These are phyloP conservation scores for Capronia americana DNA, from an alignment of 2,329 filamentous ascomycete genomes.

Conservation along the genomic window DNA sequence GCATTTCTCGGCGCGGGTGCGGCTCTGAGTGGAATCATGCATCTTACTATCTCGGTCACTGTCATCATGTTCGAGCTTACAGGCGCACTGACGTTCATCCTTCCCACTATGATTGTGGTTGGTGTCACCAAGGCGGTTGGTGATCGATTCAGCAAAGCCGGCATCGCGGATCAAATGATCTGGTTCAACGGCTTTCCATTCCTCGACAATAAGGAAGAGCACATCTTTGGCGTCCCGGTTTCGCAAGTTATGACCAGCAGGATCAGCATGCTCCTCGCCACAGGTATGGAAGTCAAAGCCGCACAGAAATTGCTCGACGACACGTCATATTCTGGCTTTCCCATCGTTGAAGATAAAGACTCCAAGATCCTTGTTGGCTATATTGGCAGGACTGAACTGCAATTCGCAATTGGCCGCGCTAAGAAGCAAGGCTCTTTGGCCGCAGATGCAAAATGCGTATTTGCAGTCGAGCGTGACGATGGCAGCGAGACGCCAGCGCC, in stretches of 20 bases:
- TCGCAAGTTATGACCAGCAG: constrained; percentile 87
- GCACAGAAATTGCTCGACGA: constrained; percentile 77
- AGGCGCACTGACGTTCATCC: constrained; percentile 93
- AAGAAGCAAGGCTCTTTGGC: constrained; percentile 72
- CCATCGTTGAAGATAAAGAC: constrained; percentile 77
- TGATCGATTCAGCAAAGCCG: constrained; percentile 90
- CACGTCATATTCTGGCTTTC: constrained; percentile 89
- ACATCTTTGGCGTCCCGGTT: constrained; percentile 93
- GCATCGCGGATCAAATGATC: constrained; percentile 97
- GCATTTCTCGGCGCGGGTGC: constrained; percentile 93
- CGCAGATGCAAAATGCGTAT: constrained; percentile 74
- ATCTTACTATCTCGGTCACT: constrained; percentile 93
- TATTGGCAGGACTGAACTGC: constrained; percentile 88
- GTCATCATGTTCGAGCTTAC: constrained; percentile 99
- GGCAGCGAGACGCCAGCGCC: constrained; percentile 36
- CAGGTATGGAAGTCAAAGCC: constrained; percentile 75
- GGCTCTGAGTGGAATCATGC: constrained; percentile 95
- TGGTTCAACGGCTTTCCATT: constrained; percentile 98
- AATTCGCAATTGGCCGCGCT: constrained; percentile 84
- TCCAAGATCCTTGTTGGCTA: constrained; percentile 83
- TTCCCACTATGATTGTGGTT: constrained; percentile 98
- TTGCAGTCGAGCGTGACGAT: constrained; percentile 62
- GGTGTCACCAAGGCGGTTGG: constrained; percentile 94
- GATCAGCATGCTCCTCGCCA: constrained; percentile 70
- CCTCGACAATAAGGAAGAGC: constrained; percentile 95